A percentile compares a stretch with the other conserved stretches of the same genome.
Evolutionary conservation across 192 early-diverging fungal species (phyloP).

Genomic region (Podila horticola): DNA sequence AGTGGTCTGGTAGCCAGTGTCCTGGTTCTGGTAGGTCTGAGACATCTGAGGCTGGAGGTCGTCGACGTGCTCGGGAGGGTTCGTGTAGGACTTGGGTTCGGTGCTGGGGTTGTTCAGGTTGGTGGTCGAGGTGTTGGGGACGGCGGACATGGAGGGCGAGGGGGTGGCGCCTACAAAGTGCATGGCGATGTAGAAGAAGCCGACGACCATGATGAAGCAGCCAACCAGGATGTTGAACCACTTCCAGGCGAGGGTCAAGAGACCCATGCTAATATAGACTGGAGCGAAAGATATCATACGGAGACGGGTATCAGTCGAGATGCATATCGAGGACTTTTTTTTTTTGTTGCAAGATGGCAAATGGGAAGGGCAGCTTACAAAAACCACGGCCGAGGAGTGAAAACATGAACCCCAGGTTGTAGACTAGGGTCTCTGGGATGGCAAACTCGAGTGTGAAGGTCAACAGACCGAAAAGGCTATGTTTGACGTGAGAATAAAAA

Average conservation of each 20-base stretch:
- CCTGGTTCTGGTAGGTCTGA: background rate
- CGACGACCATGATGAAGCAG: constrained; percentile 27
- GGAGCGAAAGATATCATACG: background rate
- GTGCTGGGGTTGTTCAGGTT: background rate
- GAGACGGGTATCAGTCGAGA: background rate
- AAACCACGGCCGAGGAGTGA: constrained; percentile 35
- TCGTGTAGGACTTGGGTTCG: background rate
- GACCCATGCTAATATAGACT: constrained; percentile 18
- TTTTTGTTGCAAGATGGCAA: background rate
- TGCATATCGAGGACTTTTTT: background rate
- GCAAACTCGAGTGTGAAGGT: constrained; percentile 28
- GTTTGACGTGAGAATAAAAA: background rate
- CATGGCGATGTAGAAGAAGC: constrained; percentile 34
- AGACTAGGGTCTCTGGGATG: constrained; percentile 27
- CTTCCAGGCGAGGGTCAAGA: constrained; percentile 20
- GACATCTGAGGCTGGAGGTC: background rate
- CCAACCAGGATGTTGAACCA: constrained; percentile 47
- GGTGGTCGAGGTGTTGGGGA: constrained; percentile 8
- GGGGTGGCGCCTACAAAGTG: constrained; percentile 32
- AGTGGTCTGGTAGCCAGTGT: background rate
- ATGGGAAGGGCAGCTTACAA: constrained; percentile 10
- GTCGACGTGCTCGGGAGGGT: background rate
- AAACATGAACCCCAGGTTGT: constrained; percentile 45
- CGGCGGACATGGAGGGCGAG: constrained; percentile 41
- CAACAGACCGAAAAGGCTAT: constrained; percentile 21